These are phyloP conservation scores for Moesziomyces sp. DNA, from an alignment of 1,284 basidiomycete genomes.

Conservation along the genomic window DNA sequence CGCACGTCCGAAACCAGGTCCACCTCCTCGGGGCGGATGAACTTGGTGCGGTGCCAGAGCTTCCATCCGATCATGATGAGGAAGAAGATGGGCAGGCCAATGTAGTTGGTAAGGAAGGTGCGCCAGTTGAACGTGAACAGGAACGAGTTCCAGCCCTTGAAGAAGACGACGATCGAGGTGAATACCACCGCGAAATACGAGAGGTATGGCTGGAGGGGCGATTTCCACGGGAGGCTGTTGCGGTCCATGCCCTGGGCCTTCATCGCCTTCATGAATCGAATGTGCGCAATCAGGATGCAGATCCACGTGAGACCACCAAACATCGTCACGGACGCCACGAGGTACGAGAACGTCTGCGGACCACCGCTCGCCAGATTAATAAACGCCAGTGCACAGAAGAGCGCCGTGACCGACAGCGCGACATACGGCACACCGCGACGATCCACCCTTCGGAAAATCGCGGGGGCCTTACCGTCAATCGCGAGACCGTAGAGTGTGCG, in stretches of 20 bases:
- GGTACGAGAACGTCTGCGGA: slow-evolving; percentile 68
- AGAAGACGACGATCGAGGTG: slow-evolving; percentile 76
- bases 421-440: slow-evolving; percentile 70
- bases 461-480: slow-evolving; percentile 71
- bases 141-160: slow-evolving; percentile 72
- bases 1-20: slow-evolving; percentile 54
- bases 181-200: slow-evolving; percentile 74
- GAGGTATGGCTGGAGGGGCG: slow-evolving; percentile 51
- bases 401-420: slow-evolving; percentile 72
- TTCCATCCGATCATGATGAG: slow-evolving; percentile 57
- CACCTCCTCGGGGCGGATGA: slow-evolving; percentile 49
- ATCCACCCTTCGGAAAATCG: slow-evolving; percentile 72
- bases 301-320: slow-evolving; percentile 72
- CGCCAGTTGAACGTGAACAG: slow-evolving; percentile 81
- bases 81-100: slow-evolving; percentile 58
- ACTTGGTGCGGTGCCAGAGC: slow-evolving; percentile 46
- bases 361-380: slow-evolving; percentile 74
- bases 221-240: slow-evolving; percentile 73
- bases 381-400: slow-evolving; percentile 75
- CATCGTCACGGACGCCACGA: slow-evolving; percentile 45
- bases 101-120: slow-evolving; percentile 71
- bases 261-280: slow-evolving; percentile 81
- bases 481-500: slow-evolving; percentile 73
- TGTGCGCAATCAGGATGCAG: slow-evolving; percentile 79
- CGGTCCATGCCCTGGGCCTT: slow-evolving; percentile 80